Percentiles rank a stretch among this genome's conserved stretches.
Evolutionary conservation across 192 early-diverging fungal genomes (phyloP).

Genomic region (Coemansia sp.): DNA sequence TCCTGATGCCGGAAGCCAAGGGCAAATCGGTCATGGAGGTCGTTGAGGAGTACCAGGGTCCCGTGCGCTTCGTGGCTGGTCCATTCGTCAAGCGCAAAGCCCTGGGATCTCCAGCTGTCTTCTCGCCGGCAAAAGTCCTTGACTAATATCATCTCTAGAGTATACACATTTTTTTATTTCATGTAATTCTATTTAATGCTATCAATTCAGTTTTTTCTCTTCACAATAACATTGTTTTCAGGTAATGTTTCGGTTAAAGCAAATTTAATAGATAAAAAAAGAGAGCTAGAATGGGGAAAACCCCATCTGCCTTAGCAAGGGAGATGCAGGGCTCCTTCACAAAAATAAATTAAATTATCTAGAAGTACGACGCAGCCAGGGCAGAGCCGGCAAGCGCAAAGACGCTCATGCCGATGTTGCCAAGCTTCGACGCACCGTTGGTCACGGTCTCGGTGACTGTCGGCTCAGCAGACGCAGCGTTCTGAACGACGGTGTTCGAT

Average conservation of each 20-base stretch:
- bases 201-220: not conserved
- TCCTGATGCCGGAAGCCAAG: conserved; percentile 69
- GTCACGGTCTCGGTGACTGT: conserved; percentile 34
- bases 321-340: not conserved
- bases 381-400: conserved; percentile 38
- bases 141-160: not conserved
- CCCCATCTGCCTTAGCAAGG: not conserved
- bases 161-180: not conserved
- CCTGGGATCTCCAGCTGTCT: not conserved
- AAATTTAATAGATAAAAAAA: not conserved
- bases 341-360: not conserved
- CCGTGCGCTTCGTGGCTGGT: conserved; percentile 21
- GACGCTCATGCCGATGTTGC: conserved; percentile 29
- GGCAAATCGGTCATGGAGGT: conserved; percentile 52
- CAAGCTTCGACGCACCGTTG: conserved; percentile 23
- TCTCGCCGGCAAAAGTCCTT: not conserved
- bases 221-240: too few relatives aligned
- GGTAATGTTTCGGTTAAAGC: too few relatives aligned
- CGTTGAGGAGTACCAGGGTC: conserved; percentile 44
- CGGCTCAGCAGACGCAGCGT: conserved; percentile 24
- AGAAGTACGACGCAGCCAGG: conserved; percentile 8
- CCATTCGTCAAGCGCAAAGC: conserved; percentile 5
- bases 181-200: not conserved
- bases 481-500: conserved; percentile 32
- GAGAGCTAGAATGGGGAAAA: not conserved